phyloP scores from a whole-genome alignment of 2,329 filamentous ascomycete genomes.

The Fulvia fulva region DNA sequence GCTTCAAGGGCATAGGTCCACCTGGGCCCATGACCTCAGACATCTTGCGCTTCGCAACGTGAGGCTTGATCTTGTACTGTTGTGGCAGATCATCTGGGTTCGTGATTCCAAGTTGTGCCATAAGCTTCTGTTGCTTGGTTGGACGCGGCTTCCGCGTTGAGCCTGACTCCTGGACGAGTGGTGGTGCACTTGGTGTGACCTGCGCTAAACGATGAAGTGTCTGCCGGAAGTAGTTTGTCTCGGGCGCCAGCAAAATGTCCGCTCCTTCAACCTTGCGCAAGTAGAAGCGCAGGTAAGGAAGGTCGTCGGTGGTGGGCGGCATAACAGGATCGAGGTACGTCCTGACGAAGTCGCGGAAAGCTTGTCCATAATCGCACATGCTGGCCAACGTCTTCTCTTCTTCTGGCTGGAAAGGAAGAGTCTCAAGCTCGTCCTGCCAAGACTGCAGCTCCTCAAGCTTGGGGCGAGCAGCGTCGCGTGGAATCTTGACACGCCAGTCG shows the following conservation, averaged over 20 bases:
- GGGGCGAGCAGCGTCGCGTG: conserved; percentile 88
- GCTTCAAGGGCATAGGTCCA: conserved; percentile 26
- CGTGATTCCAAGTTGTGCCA: conserved; percentile 81
- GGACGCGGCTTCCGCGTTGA: conserved; percentile 94
- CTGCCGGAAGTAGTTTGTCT: conserved; percentile 97
- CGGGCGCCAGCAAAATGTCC: conserved; percentile 82
- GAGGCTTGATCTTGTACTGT: conserved; percentile 73
- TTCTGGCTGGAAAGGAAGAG: conserved; percentile 82
- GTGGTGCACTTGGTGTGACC: conserved; percentile 79
- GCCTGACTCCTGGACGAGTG: conserved; percentile 78
- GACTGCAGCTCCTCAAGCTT: conserved; percentile 84
- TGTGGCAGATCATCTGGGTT: conserved; percentile 88
- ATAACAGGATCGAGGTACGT: conserved; percentile 77
- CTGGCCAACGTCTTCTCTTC: conserved; percentile 83
- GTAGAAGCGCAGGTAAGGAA: conserved; percentile 88
- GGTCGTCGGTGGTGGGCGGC: conserved; percentile 72
- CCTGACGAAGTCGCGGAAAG: conserved; percentile 78
- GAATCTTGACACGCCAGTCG: conserved; percentile 95
- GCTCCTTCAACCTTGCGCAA: conserved; percentile 95
- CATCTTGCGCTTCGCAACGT: conserved; percentile 65
- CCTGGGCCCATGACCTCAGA: conserved; percentile 28
- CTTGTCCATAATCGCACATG: conserved; percentile 79
- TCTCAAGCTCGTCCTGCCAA: conserved; percentile 78
- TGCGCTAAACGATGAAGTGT: conserved; percentile 93
- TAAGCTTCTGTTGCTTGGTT: conserved; percentile 93